These are phyloP conservation scores for Calonectria leucothoes DNA, from an alignment of 2,329 filamentous ascomycete species.

Conservation along the genomic window DNA sequence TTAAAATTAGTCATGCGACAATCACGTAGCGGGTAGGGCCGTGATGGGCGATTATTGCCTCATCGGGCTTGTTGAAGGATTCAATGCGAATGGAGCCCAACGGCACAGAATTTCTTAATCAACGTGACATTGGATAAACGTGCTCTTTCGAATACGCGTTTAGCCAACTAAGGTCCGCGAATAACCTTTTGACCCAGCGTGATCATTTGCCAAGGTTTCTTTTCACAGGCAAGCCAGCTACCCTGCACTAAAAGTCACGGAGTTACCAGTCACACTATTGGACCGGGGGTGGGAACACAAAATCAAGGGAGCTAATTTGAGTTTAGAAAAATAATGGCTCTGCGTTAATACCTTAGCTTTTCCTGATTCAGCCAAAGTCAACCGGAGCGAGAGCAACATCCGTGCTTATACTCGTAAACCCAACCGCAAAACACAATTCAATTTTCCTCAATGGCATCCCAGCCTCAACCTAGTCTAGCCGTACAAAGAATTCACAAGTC, in stretches of 20 bases:
- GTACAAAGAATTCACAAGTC: neutral
- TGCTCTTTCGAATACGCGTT: neutral
- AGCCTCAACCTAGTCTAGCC: neutral
- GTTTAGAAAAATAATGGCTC: too few species aligned
- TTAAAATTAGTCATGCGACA: neutral
- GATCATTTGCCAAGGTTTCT: neutral
- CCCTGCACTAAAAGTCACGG: neutral
- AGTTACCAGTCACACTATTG: neutral
- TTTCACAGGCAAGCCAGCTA: neutral
- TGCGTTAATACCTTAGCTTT: too few species aligned
- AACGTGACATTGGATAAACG: neutral
- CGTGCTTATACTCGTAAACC: too few species aligned
- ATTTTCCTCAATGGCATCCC: neutral
- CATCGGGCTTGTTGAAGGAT: neutral
- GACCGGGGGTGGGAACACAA: too few species aligned
- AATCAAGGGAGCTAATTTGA: too few species aligned
- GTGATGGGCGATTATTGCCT: neutral
- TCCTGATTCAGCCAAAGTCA: too few species aligned
- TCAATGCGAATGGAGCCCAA: neutral
- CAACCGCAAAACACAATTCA: neutral
- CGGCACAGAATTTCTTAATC: neutral
- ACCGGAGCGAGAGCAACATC: too few species aligned
- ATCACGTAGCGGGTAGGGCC: neutral
- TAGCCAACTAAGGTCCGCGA: neutral
- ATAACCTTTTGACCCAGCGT: neutral